Evolutionary conservation across 73 alveolate genomes (phyloP).

Genomic region (Blepharisma stoltei): DNA sequence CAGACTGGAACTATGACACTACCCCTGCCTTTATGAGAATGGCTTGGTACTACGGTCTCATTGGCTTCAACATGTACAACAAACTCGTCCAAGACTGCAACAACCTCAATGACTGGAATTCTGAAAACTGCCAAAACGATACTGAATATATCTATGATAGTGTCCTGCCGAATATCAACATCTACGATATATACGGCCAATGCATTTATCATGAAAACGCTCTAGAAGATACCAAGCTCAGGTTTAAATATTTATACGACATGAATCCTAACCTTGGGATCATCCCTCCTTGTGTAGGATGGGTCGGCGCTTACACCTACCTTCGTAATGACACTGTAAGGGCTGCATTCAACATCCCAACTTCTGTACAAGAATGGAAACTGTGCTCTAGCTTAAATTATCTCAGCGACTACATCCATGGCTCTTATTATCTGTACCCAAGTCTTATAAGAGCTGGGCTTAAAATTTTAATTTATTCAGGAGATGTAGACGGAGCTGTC

Average conservation of each 20-base stretch:
- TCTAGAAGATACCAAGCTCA: slow-evolving; percentile 23
- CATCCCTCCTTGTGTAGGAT: slow-evolving; percentile 1
- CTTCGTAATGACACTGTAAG: slow-evolving; percentile 41
- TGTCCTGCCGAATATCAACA: slow-evolving; percentile 28
- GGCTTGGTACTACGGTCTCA: slow-evolving; percentile 50
- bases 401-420: not conserved
- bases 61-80: slow-evolving; percentile 30
- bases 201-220: slow-evolving; percentile 29
- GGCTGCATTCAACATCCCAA: slow-evolving; percentile 36
- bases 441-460: not conserved
- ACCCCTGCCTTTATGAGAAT: slow-evolving; percentile 43
- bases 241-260: not conserved
- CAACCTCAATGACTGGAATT: slow-evolving; percentile 18
- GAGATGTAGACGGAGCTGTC: slow-evolving; percentile 65
- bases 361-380: slow-evolving; percentile 21
- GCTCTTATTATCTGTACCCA: not conserved
- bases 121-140: not conserved
- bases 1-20: slow-evolving; percentile 33
- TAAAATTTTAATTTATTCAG: slow-evolving; percentile 54
- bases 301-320: not conserved
- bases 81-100: slow-evolving; percentile 34
- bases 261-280: not conserved
- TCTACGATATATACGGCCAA: slow-evolving; percentile 50
- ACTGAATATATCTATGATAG: slow-evolving; percentile 4
- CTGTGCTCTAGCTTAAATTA: slow-evolving; percentile 8